Evolutionary conservation across 1,284 basidiomycete genomes (phyloP), one percentile per base, ranked within the genome.

Genomic region (Ceratobasidium sp.): DNA sequence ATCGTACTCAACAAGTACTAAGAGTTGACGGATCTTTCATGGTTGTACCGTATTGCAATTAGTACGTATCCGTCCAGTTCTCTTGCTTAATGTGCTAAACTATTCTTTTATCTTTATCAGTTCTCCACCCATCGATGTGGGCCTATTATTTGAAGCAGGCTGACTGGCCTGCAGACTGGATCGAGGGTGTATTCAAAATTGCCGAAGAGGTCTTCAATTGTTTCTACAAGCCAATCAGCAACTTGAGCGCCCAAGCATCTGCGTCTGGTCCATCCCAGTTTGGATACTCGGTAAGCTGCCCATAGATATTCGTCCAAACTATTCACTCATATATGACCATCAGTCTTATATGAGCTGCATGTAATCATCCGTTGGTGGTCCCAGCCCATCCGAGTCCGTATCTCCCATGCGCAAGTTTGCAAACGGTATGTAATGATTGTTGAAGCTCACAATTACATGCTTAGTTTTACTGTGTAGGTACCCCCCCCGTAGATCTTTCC

Each of bases 1-100:
- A 1, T 32, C 8, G 25, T 43, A 1, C 40, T 70, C 22, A 70
- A 70, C 68, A 70, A 56, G 15, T 70, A 70, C 29, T 70, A 70
- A 52, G 22, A 22, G 15, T 54, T 3, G 37, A 70, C n/a, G 1
- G 13, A n/a, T 70, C 40, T 32, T 2, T 9, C 19, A 49, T 49
- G 19, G 13, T 13, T 57, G 8, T 70, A 56, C 19, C 54, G 43
- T 1, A 25, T 70, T 6, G 32, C 46, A 19, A 17, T 52, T 49
- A 22, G 65, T 67, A 29, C 13, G 65, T 67, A 22, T 43, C 6
- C 8, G 15, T 13, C 13, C 15, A 15, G 15, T 43, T 43, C 13
- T 8, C 9, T 43, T 11, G 13, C 13, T 11, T 11, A 43, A 43
- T 40, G 37, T 40, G n/a, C 29, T 34, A 4, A 29, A 29, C 25